Conservation (phyloP, 2,329 filamentous ascomycete genomes). For the Magnaporthiopsis incrustans region DNA sequence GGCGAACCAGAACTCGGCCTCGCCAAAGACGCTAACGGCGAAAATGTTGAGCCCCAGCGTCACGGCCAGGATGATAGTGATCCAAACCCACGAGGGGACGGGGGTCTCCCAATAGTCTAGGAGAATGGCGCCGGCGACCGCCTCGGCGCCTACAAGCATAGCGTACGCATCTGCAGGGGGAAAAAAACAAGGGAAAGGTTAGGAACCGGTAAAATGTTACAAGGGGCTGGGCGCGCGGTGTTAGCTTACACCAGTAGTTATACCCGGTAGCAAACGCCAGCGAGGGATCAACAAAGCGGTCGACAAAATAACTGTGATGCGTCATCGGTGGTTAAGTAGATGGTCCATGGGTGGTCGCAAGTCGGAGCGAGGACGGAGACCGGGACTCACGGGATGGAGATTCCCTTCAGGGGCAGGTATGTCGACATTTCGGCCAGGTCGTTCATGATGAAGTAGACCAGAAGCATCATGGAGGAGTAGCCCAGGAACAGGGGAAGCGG, state of each 20-base stretch:
- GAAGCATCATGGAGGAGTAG: constrained; percentile 49
- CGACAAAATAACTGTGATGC: constrained; percentile 33
- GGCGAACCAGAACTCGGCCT: constrained; percentile 55
- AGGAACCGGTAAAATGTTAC: constrained; percentile 50
- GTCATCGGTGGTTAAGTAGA: not conserved
- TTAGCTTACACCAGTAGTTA: constrained; percentile 52
- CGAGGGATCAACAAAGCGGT: constrained; percentile 46
- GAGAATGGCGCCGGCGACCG: constrained; percentile 55
- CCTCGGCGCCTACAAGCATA: constrained; percentile 42
- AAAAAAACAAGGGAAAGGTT: constrained; percentile 35
- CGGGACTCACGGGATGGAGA: constrained; percentile 37
- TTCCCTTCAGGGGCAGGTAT: constrained; percentile 46
- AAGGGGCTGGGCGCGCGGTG: constrained; percentile 40
- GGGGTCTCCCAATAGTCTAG: constrained; percentile 52
- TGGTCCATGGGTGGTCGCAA: constrained; percentile 15
- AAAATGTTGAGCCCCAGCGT: constrained; percentile 49
- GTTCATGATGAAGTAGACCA: constrained; percentile 45
- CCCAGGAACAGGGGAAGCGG: constrained; percentile 63
- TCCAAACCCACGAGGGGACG: constrained; percentile 49
- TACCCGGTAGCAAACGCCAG: constrained; percentile 49
- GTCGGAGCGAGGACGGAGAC: constrained; percentile 34
- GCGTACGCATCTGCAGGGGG: constrained; percentile 44
- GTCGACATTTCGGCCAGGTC: constrained; percentile 46
- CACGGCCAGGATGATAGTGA: constrained; percentile 47
- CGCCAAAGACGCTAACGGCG: constrained; percentile 49